Evolutionary conservation across 2,329 filamentous ascomycete genomes (phyloP).

Genomic region (Botrytis hyacinthi): DNA sequence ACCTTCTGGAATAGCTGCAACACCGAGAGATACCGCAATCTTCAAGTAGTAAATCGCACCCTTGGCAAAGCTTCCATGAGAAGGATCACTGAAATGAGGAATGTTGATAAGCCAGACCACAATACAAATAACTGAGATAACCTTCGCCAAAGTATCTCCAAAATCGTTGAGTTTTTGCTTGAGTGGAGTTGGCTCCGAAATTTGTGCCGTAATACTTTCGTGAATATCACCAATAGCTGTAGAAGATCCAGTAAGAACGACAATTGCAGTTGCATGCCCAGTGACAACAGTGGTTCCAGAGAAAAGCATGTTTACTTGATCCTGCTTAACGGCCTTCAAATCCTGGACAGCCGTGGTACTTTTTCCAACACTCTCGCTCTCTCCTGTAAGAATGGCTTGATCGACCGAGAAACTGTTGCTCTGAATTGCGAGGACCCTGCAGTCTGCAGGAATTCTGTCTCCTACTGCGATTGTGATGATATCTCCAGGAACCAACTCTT

Average conservation of each 20-base stretch:
- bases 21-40: conserved; percentile 96
- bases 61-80: conserved; percentile 91
- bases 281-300: conserved; percentile 97
- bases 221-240: conserved; percentile 99
- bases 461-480: conserved; percentile 85
- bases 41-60: conserved; percentile 99
- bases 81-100: conserved; percentile 91
- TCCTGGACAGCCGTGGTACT: conserved; percentile 69
- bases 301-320: conserved; percentile 97
- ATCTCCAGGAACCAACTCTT: conserved; percentile 93
- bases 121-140: conserved; percentile 95
- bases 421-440: conserved; percentile 81
- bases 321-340: conserved; percentile 86
- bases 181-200: conserved; percentile 92
- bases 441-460: conserved; percentile 92
- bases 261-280: conserved; percentile 85
- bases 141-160: conserved; percentile 92
- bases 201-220: conserved; percentile 96
- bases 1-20: conserved; percentile 96
- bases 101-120: conserved; percentile 99
- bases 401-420: conserved; percentile 98
- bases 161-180: conserved; percentile 99
- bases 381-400: conserved; percentile 94
- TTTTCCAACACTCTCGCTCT: conserved; percentile 96
- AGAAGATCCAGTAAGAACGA: conserved; percentile 82